A percentile compares a stretch with the other conserved stretches of the same genome.
Conservation (phyloP, 441 rosid genomes). For the Euphorbia neoarborescens region DNA sequence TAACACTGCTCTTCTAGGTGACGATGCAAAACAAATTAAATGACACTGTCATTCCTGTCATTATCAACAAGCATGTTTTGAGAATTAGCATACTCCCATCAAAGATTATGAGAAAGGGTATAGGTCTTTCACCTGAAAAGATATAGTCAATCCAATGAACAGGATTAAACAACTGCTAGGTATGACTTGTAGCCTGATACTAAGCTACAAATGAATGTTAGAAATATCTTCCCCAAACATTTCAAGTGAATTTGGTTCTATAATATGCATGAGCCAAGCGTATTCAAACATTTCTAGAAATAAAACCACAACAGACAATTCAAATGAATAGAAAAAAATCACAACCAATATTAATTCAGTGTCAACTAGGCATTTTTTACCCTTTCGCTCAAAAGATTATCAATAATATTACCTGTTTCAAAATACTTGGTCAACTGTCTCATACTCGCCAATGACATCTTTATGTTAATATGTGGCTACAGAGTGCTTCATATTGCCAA, state of each 20-base stretch:
- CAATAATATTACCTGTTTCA: not conserved
- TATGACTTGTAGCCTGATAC: not conserved
- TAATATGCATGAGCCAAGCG: not conserved
- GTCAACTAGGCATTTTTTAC: not conserved
- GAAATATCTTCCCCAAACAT: not conserved
- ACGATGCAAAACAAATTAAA: constrained; percentile 2
- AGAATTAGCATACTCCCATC: not conserved
- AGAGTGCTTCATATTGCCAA: constrained; percentile 1
- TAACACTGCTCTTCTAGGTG: not conserved
- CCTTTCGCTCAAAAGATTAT: not conserved
- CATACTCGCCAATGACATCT: not conserved
- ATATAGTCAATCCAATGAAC: not conserved
- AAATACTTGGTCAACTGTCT: not conserved
- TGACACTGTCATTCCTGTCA: not conserved
- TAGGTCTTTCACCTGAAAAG: no score
- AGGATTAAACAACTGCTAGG: not conserved
- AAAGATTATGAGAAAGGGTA: not conserved
- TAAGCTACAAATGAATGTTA: not conserved
- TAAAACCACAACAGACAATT: not conserved
- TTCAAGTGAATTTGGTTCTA: not conserved
- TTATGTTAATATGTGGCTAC: not conserved
- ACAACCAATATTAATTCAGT: not conserved
- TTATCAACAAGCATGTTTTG: not conserved
- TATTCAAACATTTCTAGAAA: not conserved
- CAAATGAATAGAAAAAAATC: not conserved